Evolutionary conservation across 768 basidiomycete species (phyloP).

Genomic region (Boletus subparvulus): DNA sequence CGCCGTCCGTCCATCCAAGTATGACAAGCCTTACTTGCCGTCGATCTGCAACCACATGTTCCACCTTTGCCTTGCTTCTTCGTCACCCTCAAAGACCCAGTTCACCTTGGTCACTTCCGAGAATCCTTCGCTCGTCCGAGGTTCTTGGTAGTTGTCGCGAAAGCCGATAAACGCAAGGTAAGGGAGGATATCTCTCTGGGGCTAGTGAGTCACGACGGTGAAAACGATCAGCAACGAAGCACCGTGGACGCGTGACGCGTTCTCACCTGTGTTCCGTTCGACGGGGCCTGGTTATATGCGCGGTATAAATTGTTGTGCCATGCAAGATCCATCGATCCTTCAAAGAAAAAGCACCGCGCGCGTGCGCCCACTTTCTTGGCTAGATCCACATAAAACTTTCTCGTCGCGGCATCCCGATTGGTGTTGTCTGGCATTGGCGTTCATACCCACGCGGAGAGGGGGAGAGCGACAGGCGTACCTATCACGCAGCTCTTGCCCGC

Average conservation of each 20-base stretch:
- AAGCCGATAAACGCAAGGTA: slow-evolving; percentile 60
- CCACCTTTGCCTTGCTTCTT: slow-evolving; percentile 72
- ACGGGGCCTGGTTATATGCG: slow-evolving; percentile 58
- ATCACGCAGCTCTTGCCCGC: slow-evolving; percentile 71
- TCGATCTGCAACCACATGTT: slow-evolving; percentile 84
- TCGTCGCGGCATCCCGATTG: slow-evolving; percentile 71
- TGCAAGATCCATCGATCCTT: slow-evolving; percentile 74
- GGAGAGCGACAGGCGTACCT: slow-evolving; percentile 43
- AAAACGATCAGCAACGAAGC: background rate
- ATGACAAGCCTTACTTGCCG: slow-evolving; percentile 47
- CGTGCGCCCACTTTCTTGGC: slow-evolving; percentile 55
- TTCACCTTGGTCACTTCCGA: slow-evolving; percentile 72
- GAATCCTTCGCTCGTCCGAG: slow-evolving; percentile 69
- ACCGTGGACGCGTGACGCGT: background rate
- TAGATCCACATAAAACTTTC: slow-evolving; percentile 69
- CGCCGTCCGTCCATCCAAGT: background rate
- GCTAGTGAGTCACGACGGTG: slow-evolving; percentile 28
- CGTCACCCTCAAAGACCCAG: slow-evolving; percentile 76
- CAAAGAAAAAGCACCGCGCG: slow-evolving; percentile 72
- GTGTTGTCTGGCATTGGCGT: slow-evolving; percentile 69
- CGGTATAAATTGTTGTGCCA: slow-evolving; percentile 95
- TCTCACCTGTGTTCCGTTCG: slow-evolving; percentile 20
- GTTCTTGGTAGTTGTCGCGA: slow-evolving; percentile 63
- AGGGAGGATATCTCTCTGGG: slow-evolving; percentile 54
- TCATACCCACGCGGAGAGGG: background rate